Percentiles rank a stretch among this genome's conserved stretches.
Conservation (phyloP, 2,329 filamentous ascomycete species). For the Pseudogymnoascus destructans region DNA sequence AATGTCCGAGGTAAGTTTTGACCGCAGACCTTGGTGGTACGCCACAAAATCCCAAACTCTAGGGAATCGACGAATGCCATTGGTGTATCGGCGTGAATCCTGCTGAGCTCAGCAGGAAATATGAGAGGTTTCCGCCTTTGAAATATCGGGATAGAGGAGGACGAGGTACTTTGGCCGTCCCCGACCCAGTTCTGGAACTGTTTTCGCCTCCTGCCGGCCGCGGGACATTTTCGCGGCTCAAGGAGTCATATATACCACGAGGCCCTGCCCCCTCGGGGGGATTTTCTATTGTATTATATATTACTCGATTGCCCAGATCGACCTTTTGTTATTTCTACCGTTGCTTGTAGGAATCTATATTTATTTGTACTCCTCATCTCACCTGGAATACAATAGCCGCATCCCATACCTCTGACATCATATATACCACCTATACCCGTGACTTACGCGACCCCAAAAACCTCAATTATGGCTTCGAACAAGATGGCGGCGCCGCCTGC, state of each 20-base stretch:
- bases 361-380: background rate
- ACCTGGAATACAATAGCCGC: background rate
- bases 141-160: background rate
- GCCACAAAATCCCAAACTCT: background rate
- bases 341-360: background rate
- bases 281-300: background rate
- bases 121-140: background rate
- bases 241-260: background rate
- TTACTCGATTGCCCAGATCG: background rate
- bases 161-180: slow-evolving; percentile 1
- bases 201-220: background rate
- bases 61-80: background rate
- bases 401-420: background rate
- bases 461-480: slow-evolving; percentile 21
- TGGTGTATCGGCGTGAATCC: background rate
- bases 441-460: background rate
- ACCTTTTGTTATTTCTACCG: background rate
- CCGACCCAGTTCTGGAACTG: background rate
- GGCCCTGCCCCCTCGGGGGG: background rate
- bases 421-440: background rate
- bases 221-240: background rate
- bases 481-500: slow-evolving; percentile 48
- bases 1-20: slow-evolving; percentile 4
- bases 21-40: background rate
- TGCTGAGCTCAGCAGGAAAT: background rate